Percentiles rank a stretch among this genome's conserved stretches.
phyloP scores from a whole-genome alignment of 2,329 filamentous ascomycete species.

The Calonectria pseudoreteaudii region DNA sequence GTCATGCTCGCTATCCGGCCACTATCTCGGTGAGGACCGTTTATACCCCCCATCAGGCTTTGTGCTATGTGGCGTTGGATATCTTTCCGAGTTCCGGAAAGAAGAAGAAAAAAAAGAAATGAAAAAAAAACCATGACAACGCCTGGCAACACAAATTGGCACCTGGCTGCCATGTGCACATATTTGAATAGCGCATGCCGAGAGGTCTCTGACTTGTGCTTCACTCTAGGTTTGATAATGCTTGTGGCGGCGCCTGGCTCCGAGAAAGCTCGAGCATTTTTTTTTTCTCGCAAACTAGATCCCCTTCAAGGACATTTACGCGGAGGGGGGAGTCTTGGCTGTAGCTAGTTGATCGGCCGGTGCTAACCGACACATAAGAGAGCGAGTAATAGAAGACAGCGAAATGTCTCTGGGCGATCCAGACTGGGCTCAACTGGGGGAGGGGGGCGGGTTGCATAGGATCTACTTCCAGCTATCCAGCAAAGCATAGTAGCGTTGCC shows the following conservation, averaged over 20 bases:
- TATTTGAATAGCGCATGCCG: neutral
- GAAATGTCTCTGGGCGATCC: neutral
- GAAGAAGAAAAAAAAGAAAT: no score
- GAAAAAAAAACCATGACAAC: neutral
- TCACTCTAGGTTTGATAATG: neutral
- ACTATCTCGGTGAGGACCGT: neutral
- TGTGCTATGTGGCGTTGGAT: neutral
- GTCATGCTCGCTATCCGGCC: neutral
- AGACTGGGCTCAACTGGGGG: neutral
- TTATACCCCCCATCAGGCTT: neutral
- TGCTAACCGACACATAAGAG: neutral
- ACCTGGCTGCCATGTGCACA: neutral
- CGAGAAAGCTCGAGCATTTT: neutral
- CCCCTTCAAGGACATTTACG: neutral
- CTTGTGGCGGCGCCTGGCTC: neutral
- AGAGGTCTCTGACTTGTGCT: neutral
- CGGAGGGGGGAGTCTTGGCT: neutral
- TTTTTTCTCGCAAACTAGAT: neutral
- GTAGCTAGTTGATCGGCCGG: neutral
- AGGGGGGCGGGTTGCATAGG: neutral
- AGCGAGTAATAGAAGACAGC: neutral
- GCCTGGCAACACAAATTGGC: neutral
- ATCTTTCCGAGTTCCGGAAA: neutral
- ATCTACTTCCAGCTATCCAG: slow-evolving; percentile 1
- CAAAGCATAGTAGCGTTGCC: neutral